A percentile compares a stretch with the other conserved stretches of the same genome.
Conservation (phyloP, 345 rosid species). For the Eucalyptus microcorys region DNA sequence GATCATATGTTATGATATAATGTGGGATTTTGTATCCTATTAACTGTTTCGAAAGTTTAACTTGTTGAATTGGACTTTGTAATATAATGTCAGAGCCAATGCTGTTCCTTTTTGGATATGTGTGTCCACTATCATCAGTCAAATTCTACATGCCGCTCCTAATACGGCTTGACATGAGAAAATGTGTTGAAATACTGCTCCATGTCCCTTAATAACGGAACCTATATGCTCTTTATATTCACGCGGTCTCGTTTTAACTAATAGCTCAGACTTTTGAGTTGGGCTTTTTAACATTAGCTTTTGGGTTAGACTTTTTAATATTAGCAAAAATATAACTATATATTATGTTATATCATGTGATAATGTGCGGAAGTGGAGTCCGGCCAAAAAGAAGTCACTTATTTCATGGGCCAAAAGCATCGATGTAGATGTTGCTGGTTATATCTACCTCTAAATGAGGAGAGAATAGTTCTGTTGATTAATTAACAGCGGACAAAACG, state of each 20-base stretch:
- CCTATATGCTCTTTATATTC: fast-evolving
- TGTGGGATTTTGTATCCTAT: fast-evolving
- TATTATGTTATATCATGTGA: neutral
- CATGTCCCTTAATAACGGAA: fast-evolving
- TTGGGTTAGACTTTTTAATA: neutral
- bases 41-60: neutral
- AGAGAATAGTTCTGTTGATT: neutral
- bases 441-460: neutral
- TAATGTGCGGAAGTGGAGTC: neutral
- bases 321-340: neutral
- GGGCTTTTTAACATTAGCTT: neutral
- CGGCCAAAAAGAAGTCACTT: neutral
- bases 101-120: neutral
- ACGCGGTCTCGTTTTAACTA: fast-evolving
- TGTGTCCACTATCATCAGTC: neutral
- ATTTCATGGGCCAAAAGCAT: neutral
- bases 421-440: neutral
- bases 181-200: neutral
- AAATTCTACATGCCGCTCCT: neutral
- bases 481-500: neutral
- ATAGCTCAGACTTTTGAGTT: neutral
- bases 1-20: neutral
- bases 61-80: neutral
- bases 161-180: neutral
- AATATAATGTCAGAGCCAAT: neutral